Percentiles rank a stretch among this genome's conserved stretches.
Evolutionary conservation across 2,329 filamentous ascomycete species (phyloP).

Genomic region (Aspergillus carbonarius): DNA sequence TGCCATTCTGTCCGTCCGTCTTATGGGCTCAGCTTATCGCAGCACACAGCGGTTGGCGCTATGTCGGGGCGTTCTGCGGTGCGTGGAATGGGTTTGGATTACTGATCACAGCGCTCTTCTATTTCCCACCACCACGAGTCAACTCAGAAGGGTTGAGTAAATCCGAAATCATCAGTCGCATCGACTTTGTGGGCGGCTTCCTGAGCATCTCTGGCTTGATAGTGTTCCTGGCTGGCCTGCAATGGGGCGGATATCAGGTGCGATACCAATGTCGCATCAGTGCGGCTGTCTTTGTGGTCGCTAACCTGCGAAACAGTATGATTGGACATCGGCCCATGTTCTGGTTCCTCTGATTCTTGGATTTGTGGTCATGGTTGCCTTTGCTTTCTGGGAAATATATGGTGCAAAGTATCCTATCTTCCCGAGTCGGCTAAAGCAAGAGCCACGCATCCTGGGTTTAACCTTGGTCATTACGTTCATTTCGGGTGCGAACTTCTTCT

Average conservation of each 20-base stretch:
- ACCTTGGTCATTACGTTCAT: slow-evolving; percentile 60
- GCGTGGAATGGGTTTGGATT: slow-evolving; percentile 46
- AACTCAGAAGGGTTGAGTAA: slow-evolving; percentile 41
- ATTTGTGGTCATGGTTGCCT: slow-evolving; percentile 42
- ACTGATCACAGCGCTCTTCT: slow-evolving; percentile 44
- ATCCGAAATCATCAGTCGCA: slow-evolving; percentile 43
- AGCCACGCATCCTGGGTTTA: slow-evolving; percentile 52
- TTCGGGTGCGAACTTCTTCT: slow-evolving; percentile 60
- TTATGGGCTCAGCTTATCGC: slow-evolving; percentile 61
- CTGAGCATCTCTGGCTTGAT: slow-evolving; percentile 51
- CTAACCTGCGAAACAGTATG: slow-evolving; percentile 32
- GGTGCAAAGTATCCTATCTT: slow-evolving; percentile 49
- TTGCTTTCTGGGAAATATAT: slow-evolving; percentile 49
- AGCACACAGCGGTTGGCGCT: slow-evolving; percentile 45
- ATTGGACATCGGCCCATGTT: slow-evolving; percentile 47
- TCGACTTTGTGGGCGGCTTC: slow-evolving; percentile 53
- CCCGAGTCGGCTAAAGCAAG: slow-evolving; percentile 46
- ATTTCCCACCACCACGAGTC: slow-evolving; percentile 46
- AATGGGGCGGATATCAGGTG: slow-evolving; percentile 53
- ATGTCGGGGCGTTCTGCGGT: slow-evolving; percentile 44
- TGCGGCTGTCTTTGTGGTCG: background rate
- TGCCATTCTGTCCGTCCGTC: slow-evolving; percentile 63
- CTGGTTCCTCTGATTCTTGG: slow-evolving; percentile 49
- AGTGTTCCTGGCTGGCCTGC: slow-evolving; percentile 50
- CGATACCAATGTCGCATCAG: slow-evolving; percentile 5